phyloP scores from a whole-genome alignment of 192 early-diverging fungal genomes.

The Entomortierella beljakovae region DNA sequence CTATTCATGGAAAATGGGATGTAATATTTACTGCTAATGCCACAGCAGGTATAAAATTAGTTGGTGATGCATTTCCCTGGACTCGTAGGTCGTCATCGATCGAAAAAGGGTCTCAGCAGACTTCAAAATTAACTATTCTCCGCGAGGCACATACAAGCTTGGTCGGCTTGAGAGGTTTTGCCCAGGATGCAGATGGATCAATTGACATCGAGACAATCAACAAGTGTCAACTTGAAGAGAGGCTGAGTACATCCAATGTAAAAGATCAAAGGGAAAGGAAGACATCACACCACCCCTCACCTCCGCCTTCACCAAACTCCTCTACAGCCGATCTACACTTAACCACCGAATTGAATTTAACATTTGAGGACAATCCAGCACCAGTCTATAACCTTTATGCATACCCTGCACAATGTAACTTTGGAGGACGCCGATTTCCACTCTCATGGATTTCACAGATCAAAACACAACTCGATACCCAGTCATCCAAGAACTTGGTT shows the following conservation, averaged over 20 bases:
- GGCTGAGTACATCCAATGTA: background rate
- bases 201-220: constrained; percentile 21
- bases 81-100: constrained; percentile 2
- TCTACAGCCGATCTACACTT: constrained; percentile 1
- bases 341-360: too few relatives aligned
- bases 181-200: constrained; percentile 45
- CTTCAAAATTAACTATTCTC: constrained; percentile 68
- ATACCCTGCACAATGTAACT: constrained; percentile 90
- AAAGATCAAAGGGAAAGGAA: background rate
- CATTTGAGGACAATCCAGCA: background rate
- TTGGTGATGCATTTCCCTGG: constrained; percentile 79
- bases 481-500: constrained; percentile 56
- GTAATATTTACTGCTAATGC: constrained; percentile 86
- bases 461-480: constrained; percentile 39
- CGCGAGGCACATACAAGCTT: constrained; percentile 80
- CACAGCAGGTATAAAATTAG: constrained; percentile 79
- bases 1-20: constrained; percentile 65
- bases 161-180: constrained; percentile 76
- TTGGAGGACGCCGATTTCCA: constrained; percentile 78
- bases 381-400: constrained; percentile 69
- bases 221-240: constrained; percentile 32
- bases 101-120: background rate
- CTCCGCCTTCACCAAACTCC: constrained; percentile 29
- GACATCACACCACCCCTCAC: constrained; percentile 31
- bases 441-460: constrained; percentile 66